Evolutionary conservation across 1,139 yeast species (phyloP).

Genomic region (Kodamaea fungicola): DNA sequence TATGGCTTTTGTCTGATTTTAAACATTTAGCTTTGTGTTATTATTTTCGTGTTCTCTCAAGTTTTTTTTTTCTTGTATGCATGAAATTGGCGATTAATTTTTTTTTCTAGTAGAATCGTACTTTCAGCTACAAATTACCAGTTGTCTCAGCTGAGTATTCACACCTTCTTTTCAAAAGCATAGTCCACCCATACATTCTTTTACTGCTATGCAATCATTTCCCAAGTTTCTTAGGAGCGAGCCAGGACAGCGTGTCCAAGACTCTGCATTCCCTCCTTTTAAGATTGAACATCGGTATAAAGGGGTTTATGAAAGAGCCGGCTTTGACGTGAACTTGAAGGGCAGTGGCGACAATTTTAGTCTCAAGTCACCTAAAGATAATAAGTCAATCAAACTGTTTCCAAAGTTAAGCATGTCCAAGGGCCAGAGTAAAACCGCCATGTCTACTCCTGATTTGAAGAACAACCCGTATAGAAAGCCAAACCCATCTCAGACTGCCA

Average conservation of each 20-base stretch:
- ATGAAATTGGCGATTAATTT: background rate
- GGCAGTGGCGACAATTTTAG: background rate
- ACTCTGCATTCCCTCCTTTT: constrained; percentile 58
- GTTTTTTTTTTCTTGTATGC: background rate
- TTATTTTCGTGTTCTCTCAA: background rate
- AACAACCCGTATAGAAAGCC: background rate
- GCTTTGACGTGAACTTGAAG: constrained; percentile 49
- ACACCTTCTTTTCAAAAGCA: background rate
- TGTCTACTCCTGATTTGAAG: constrained; percentile 5
- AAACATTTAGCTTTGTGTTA: background rate
- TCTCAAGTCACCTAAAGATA: constrained; percentile 10
- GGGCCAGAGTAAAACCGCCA: constrained; percentile 6
- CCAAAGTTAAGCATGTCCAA: constrained; percentile 4
- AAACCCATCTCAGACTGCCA: background rate
- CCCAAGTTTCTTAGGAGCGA: constrained; percentile 30
- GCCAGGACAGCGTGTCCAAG: constrained; percentile 30
- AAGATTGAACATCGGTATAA: constrained; percentile 51
- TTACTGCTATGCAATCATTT: constrained; percentile 18
- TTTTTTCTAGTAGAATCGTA: background rate
- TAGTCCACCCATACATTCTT: constrained; percentile 18
- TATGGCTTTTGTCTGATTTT: background rate
- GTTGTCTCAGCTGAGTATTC: background rate
- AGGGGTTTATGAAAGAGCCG: constrained; percentile 66
- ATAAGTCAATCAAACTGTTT: constrained; percentile 9
- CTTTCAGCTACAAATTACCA: background rate